A percentile compares a stretch with the other conserved stretches of the same genome.
Evolutionary conservation across 2,329 filamentous ascomycete species (phyloP).

Genomic region (Sarocladium strictum): DNA sequence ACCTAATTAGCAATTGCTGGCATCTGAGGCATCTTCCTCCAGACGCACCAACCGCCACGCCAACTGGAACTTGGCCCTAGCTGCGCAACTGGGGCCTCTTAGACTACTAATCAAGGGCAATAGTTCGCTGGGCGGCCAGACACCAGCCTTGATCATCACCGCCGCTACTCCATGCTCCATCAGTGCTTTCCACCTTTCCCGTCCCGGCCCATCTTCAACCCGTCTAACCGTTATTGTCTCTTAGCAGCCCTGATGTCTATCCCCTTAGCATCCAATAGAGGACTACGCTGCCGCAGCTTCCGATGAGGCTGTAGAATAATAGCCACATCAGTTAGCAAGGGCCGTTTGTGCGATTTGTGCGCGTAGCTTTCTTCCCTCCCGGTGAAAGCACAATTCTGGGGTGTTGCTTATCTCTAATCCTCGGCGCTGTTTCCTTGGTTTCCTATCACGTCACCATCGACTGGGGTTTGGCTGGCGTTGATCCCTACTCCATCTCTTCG

Average conservation of each 20-base stretch:
- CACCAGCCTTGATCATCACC: slow-evolving; percentile 5
- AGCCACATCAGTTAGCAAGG: too few relatives aligned
- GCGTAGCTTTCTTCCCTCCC: too few relatives aligned
- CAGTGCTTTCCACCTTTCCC: neutral
- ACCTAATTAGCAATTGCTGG: too few relatives aligned
- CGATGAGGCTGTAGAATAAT: neutral
- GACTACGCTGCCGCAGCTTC: neutral
- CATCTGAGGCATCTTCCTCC: neutral
- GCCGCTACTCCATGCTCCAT: neutral
- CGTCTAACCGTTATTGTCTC: neutral
- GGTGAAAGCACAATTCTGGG: neutral
- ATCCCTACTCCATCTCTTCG: slow-evolving; percentile 1
- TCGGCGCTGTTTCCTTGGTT: neutral
- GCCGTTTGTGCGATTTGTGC: too few relatives aligned
- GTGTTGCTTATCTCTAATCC: neutral
- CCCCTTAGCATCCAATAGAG: neutral
- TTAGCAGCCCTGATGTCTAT: neutral
- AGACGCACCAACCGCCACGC: neutral
- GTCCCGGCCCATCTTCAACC: neutral
- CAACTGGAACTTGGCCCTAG: too few relatives aligned
- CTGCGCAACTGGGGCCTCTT: neutral
- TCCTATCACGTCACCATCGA: neutral
- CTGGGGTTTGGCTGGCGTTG: neutral
- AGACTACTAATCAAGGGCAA: neutral
- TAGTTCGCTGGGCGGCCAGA: neutral